These are phyloP conservation scores for Lasiosphaeriaceae sp. DNA, from an alignment of 495 filamentous ascomycete genomes.

Conservation along the genomic window DNA sequence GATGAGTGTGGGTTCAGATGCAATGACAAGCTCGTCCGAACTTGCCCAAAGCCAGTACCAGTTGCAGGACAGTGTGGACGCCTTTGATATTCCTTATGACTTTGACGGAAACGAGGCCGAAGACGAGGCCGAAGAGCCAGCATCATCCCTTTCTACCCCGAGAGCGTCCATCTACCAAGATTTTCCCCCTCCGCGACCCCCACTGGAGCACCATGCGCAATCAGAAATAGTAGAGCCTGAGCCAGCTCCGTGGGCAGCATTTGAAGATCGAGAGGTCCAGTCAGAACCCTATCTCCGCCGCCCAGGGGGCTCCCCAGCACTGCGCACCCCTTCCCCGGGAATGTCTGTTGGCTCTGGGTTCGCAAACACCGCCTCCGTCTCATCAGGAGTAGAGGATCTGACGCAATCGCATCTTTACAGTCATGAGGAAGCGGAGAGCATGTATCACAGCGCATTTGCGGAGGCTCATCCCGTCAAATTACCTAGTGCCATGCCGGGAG, in stretches of 20 bases:
- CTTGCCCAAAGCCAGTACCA: constrained; percentile 29
- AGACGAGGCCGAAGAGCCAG: constrained; percentile 11
- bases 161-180: constrained; percentile 37
- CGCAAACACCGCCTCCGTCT: constrained; percentile 18
- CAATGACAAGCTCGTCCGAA: constrained; percentile 19
- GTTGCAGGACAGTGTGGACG: constrained; percentile 44
- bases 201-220: constrained; percentile 24
- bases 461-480: constrained; percentile 35
- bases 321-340: constrained; percentile 16
- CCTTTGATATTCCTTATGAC: constrained; percentile 48
- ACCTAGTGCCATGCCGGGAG: constrained; percentile 54
- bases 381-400: constrained; percentile 43
- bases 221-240: constrained; percentile 29
- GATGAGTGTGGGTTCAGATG: constrained; percentile 16
- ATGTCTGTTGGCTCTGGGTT: constrained; percentile 21
- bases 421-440: constrained; percentile 89
- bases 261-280: constrained; percentile 24
- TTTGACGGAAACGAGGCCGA: constrained; percentile 24
- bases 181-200: constrained; percentile 1
- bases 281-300: constrained; percentile 38
- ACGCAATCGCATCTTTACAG: constrained; percentile 76
- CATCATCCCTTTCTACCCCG: constrained; percentile 43
- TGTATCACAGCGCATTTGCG: constrained; percentile 76
- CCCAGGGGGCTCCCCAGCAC: constrained; percentile 9
- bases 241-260: constrained; percentile 26